phyloP scores from a whole-genome alignment of 768 basidiomycete species.

The Amanita fuliginea region DNA sequence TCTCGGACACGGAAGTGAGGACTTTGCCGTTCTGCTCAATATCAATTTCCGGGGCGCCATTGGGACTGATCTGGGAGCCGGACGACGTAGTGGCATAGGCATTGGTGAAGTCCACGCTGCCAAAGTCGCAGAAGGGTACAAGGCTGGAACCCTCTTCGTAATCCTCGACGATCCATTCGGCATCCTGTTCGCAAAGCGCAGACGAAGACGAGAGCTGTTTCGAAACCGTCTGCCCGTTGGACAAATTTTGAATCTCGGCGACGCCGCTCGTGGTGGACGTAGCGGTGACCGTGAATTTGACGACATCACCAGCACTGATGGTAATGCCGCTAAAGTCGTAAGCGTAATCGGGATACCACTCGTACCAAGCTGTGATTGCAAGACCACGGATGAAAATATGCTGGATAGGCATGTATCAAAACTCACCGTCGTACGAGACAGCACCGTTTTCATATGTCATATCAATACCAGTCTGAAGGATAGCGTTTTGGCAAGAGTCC shows the following conservation, averaged over 20 bases:
- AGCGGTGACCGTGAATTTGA: neutral
- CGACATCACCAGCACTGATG: neutral
- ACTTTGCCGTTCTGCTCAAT: neutral
- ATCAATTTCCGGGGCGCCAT: neutral
- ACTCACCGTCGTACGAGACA: neutral
- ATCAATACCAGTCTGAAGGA: too few relatives aligned
- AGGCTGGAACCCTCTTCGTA: slow-evolving; percentile 12
- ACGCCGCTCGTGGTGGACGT: neutral
- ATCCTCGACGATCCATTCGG: slow-evolving; percentile 29
- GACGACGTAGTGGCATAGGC: neutral
- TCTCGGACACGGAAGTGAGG: neutral
- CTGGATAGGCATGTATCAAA: neutral
- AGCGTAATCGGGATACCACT: neutral
- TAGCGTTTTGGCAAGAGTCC: slow-evolving; percentile 25
- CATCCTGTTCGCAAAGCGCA: too few relatives aligned
- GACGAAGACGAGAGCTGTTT: slow-evolving; percentile 18
- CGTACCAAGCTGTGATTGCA: neutral
- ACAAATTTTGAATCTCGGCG: neutral
- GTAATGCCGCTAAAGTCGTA: neutral
- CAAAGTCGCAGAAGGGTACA: neutral
- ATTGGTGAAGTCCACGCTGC: neutral
- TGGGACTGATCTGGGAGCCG: too few relatives aligned
- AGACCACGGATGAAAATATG: too few relatives aligned
- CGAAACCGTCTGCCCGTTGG: slow-evolving; percentile 8
- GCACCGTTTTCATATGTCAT: slow-evolving; percentile 13